Percentiles rank a stretch among this genome's conserved stretches.
These are phyloP conservation scores for Eruca vesicaria DNA, from an alignment of 441 rosid species.

Conservation along the genomic window DNA sequence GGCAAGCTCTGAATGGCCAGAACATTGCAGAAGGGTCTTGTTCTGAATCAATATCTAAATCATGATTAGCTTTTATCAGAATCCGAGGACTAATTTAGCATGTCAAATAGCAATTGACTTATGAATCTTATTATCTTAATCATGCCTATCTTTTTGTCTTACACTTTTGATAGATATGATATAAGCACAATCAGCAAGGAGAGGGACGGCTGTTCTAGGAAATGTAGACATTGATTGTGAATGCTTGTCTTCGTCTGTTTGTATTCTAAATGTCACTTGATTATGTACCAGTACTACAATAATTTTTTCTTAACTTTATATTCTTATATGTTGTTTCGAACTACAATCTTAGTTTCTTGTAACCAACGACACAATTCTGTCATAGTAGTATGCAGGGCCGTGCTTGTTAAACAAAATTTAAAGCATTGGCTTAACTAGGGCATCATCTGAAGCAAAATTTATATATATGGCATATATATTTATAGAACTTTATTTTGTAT, in stretches of 20 bases:
- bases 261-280: constrained; percentile 30
- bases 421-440: no score
- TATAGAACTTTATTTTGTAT: no score
- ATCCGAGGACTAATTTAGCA: constrained; percentile 3
- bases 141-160: not conserved
- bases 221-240: constrained; percentile 34
- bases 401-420: no score
- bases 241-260: constrained; percentile 35
- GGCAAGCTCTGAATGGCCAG: constrained; percentile 16
- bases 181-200: constrained; percentile 13
- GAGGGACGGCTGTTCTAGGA: constrained; percentile 30
- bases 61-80: not conserved
- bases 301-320: not conserved
- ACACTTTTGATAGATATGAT: constrained; percentile 10
- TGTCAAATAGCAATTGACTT: constrained; percentile 4
- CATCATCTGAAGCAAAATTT: no score
- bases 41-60: constrained; percentile 9
- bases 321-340: not conserved
- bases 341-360: constrained; percentile 26
- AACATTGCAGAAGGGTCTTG: not conserved
- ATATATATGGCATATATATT: no score
- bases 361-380: constrained; percentile 32
- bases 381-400: no score
- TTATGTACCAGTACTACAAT: constrained; percentile 30
- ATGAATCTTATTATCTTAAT: constrained; percentile 5